Conservation (phyloP, 2,329 filamentous ascomycete genomes). For the Fusarium globosum region DNA sequence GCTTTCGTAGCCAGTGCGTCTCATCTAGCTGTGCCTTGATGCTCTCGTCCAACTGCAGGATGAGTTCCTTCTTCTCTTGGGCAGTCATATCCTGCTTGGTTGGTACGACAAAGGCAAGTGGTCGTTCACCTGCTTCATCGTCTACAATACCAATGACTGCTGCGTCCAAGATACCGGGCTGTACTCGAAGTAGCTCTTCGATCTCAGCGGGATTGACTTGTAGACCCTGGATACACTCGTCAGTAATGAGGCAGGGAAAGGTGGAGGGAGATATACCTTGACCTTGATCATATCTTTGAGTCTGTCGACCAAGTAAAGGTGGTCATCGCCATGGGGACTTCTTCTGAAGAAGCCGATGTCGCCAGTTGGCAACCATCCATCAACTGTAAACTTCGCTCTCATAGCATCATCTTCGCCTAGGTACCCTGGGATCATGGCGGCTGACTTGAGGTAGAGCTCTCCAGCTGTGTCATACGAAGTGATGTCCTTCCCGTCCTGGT, state of each 20-base stretch:
- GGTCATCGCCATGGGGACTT: background rate
- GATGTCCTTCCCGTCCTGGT: background rate
- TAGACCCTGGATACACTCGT: background rate
- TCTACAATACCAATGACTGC: background rate
- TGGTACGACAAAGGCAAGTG: background rate
- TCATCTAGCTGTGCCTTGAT: background rate
- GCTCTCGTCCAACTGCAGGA: background rate
- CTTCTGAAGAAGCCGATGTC: background rate
- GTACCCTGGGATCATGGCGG: background rate
- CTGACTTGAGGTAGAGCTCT: background rate
- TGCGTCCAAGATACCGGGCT: background rate
- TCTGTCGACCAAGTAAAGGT: background rate
- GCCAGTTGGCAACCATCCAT: background rate
- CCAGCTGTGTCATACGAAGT: background rate
- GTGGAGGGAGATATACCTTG: background rate
- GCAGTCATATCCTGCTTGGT: background rate
- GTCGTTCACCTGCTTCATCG: background rate
- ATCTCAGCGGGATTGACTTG: background rate
- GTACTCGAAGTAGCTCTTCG: background rate
- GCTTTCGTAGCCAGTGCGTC: background rate
- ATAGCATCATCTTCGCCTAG: background rate
- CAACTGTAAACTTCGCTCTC: background rate
- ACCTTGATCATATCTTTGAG: constrained; percentile 7
- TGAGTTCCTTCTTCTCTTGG: background rate
- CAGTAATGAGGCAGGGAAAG: too few relatives aligned